These are phyloP conservation scores for Pharus latifolius DNA, from an alignment of 176 grass and related monocot genomes.

Conservation along the genomic window DNA sequence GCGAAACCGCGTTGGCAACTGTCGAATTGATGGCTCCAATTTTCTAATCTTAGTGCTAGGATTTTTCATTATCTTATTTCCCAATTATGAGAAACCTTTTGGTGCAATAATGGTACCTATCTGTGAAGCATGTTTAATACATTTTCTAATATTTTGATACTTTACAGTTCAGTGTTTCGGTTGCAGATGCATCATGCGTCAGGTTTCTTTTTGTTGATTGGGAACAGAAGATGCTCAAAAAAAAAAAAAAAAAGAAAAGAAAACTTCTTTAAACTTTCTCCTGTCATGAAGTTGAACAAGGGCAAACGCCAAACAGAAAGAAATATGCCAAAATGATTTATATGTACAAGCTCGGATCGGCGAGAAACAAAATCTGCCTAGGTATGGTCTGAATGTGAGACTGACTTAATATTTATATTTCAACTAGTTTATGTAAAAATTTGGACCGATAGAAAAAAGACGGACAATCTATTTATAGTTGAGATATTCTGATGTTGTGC, in stretches of 20 bases:
- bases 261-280: background rate
- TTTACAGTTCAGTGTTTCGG: constrained; percentile 3
- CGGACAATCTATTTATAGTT: too few species aligned
- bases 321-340: background rate
- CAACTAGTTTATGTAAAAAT: too few species aligned
- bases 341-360: background rate
- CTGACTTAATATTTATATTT: too few species aligned
- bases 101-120: background rate
- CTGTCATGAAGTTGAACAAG: too few species aligned
- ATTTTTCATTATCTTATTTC: background rate
- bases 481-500: too few species aligned
- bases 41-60: background rate
- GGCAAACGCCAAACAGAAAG: too few species aligned
- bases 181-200: background rate
- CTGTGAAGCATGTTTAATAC: background rate
- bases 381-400: background rate
- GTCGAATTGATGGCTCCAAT: too few species aligned
- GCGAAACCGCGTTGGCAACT: background rate
- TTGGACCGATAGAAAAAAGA: too few species aligned
- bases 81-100: background rate
- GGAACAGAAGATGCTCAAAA: background rate
- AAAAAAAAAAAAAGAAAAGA: background rate
- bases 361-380: background rate
- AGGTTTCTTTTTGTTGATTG: background rate
- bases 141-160: background rate